A percentile compares a stretch with the other conserved stretches of the same genome.
These are phyloP conservation scores for Diphasiastrum complanatum DNA, from an alignment of 83 land plant genomes.

Conservation along the genomic window DNA sequence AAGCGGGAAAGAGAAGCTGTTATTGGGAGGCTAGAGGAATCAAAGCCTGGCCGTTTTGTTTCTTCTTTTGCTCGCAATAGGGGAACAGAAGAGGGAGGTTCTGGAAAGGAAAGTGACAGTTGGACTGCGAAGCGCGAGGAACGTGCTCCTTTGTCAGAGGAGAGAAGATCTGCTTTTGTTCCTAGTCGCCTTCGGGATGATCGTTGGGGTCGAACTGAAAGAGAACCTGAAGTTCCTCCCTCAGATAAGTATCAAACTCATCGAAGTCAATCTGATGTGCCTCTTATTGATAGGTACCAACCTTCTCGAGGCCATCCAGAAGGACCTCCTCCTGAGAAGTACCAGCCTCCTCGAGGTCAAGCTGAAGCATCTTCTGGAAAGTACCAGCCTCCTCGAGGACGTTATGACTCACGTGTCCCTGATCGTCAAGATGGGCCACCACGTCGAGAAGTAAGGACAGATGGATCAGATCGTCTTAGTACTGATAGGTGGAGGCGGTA, in stretches of 20 bases:
- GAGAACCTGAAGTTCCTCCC: neutral
- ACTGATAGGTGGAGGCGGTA: too few species aligned
- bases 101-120: neutral
- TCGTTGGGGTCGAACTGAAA: neutral
- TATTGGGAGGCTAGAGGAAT: slow-evolving; percentile 5
- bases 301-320: slow-evolving; percentile 15
- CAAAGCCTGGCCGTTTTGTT: slow-evolving; percentile 30
- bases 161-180: neutral
- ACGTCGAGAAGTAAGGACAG: too few species aligned
- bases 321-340: neutral
- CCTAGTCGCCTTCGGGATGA: neutral
- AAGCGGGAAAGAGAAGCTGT: slow-evolving; percentile 50
- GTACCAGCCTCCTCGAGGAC: too few species aligned
- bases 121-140: slow-evolving; percentile 13
- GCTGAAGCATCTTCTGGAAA: too few species aligned
- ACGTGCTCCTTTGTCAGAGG: slow-evolving; percentile 1
- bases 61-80: slow-evolving; percentile 28
- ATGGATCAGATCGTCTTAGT: too few species aligned
- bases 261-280: neutral
- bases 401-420: too few species aligned
- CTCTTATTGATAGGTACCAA: slow-evolving; percentile 12
- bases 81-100: slow-evolving; percentile 7
- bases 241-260: neutral
- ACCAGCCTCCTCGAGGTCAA: slow-evolving; percentile 10
- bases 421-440: too few species aligned